Base-by-base conservation (phyloP, 1,139 yeast species). In the Saccharomyces pastorianus region DNA sequence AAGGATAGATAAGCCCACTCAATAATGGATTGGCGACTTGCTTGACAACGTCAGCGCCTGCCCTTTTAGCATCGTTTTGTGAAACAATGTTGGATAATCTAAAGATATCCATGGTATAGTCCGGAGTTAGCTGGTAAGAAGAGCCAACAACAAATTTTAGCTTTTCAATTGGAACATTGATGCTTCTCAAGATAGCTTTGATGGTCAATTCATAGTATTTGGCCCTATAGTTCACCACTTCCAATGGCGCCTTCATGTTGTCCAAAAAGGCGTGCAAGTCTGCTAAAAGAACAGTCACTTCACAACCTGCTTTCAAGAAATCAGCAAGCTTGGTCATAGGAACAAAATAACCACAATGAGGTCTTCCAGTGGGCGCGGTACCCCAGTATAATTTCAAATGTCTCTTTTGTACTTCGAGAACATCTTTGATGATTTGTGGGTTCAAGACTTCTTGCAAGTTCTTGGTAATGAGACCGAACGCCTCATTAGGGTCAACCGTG, bases 1-100 rank as follows among this genome's bases (percentile, higher is more conserved):
- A 81, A 53, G 99, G 99, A 73, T 95, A 95, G 64, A 95, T 88
- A 71, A 95, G 81, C 4, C 99, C 99, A 34, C 95, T 85, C 59
- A 95, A 80, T 61, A 91, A 80, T 38, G 99, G 99, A 72, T 90
- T 90, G 48, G 89, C 84, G 53, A 91, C 97, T 75, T 95, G 99
- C 72, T 95, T 95, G 59, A 95, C 99, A 55, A 95, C 99, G 73
- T 95, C 99, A 13, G 99, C 99, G 69, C 99, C 99, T 1, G 99
- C 99, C 72, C 99, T 84, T 76, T 89, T 89, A 61, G 98, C 97
- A 68, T 91, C 98, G 69, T 93, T 91, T 73, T 88, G 96, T 26
- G 96, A 84, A 29, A 88, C 96, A 48, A 76, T 72, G 70, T 93
- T 91, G 49, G 95, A 80, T 68, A 93, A 72, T 70, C 83, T 83